Conservation (phyloP, 208 protist genomes). For the Crithidia expoeki region DNA sequence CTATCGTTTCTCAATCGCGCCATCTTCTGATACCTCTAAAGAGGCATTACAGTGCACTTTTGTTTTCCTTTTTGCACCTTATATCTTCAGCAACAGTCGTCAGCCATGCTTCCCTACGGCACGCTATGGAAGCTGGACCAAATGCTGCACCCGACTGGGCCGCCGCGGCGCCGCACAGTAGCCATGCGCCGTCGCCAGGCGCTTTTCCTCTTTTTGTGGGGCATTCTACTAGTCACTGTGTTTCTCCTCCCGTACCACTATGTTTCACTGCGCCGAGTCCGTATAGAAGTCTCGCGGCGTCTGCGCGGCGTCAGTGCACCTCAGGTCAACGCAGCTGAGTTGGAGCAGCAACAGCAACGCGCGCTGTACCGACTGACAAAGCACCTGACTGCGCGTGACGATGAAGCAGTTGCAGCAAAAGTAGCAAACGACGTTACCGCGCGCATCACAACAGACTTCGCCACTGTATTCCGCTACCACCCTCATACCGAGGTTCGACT, state of each 20-base stretch:
- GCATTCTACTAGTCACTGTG: constrained; percentile 37
- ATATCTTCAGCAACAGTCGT: background rate
- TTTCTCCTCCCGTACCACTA: constrained; percentile 57
- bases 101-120: constrained; percentile 59
- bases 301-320: constrained; percentile 22
- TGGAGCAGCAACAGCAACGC: constrained; percentile 4
- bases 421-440: background rate
- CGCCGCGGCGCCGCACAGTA: constrained; percentile 32
- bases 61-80: background rate
- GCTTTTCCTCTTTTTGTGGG: constrained; percentile 46
- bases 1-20: too few species aligned
- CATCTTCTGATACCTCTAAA: too few species aligned
- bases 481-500: constrained; percentile 12
- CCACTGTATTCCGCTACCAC: constrained; percentile 22
- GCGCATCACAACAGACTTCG: constrained; percentile 15
- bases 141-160: constrained; percentile 44
- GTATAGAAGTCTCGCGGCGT: constrained; percentile 20
- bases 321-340: background rate
- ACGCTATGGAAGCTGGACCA: constrained; percentile 60
- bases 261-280: constrained; percentile 34
- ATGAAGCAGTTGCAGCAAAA: background rate
- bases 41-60: too few species aligned
- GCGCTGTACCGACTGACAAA: constrained; percentile 18
- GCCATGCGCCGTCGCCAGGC: constrained; percentile 41
- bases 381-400: background rate